Evolutionary conservation across 192 early-diverging fungal genomes (phyloP).

Genomic region (Coemansia sp.): DNA sequence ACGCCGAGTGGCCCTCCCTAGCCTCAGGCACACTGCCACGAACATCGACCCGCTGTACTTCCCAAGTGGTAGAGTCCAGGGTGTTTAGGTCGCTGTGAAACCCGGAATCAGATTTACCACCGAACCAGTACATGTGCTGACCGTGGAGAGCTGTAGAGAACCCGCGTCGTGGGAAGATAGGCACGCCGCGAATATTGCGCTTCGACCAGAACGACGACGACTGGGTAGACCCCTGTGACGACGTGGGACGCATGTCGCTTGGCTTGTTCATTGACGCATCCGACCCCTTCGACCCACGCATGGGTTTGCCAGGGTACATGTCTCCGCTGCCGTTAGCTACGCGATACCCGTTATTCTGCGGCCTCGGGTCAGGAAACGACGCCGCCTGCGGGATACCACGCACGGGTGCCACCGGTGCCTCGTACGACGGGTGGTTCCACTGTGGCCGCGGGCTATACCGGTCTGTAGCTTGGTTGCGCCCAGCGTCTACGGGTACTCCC

Average conservation of each 20-base stretch:
- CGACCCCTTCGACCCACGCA: neutral
- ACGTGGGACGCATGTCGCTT: neutral
- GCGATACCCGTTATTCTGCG: conserved; percentile 9
- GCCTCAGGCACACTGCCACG: conserved; percentile 38
- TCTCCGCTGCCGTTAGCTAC: conserved; percentile 4
- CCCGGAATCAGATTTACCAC: conserved; percentile 43
- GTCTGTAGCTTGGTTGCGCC: neutral
- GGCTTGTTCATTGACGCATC: neutral
- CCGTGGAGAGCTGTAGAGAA: conserved; percentile 49
- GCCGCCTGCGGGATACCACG: conserved; percentile 11
- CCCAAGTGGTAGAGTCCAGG: conserved; percentile 40
- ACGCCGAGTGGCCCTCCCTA: conserved; percentile 48
- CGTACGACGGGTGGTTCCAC: conserved; percentile 7
- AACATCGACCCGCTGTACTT: conserved; percentile 26
- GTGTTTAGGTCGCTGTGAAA: conserved; percentile 44
- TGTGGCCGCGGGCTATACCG: conserved; percentile 1
- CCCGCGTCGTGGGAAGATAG: conserved; percentile 50
- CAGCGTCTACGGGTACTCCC: neutral
- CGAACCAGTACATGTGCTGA: conserved; percentile 44
- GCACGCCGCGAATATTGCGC: conserved; percentile 21
- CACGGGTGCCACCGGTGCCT: neutral
- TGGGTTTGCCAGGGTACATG: neutral
- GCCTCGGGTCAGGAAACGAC: conserved; percentile 26
- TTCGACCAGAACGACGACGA: conserved; percentile 45
- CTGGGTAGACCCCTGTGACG: neutral